These are phyloP conservation scores for Carpinus viminea DNA, from an alignment of 306 rosid species.

Conservation along the genomic window DNA sequence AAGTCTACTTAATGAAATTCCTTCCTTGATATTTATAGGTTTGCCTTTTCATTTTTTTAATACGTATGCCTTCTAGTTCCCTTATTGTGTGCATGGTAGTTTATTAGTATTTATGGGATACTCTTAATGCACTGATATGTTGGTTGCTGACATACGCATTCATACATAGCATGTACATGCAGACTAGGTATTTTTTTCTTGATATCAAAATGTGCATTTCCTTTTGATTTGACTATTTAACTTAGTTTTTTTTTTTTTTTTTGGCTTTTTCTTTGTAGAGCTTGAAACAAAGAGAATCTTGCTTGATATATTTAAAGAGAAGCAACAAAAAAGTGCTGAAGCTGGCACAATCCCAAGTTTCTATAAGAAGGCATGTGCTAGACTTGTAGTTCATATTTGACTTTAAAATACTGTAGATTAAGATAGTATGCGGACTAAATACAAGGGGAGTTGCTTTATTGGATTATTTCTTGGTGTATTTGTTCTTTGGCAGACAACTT, in stretches of 20 bases:
- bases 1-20: neutral
- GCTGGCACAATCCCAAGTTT: conserved; percentile 95
- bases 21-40: neutral
- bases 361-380: conserved; percentile 83
- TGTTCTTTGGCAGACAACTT: neutral
- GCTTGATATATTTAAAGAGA: conserved; percentile 96
- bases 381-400: conserved; percentile 18
- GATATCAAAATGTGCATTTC: neutral
- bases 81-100: neutral
- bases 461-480: neutral
- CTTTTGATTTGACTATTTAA: conserved; percentile 8
- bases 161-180: neutral
- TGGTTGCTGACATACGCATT: neutral
- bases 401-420: conserved; percentile 16
- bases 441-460: conserved; percentile 3
- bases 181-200: neutral
- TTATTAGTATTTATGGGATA: neutral
- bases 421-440: conserved; percentile 4
- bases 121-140: neutral
- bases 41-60: neutral
- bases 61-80: neutral
- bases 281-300: conserved; percentile 95
- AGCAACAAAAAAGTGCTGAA: conserved; percentile 90
- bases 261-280: conserved; percentile 49
- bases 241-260: neutral